Conservation (phyloP, 1,139 yeast genomes). For the Lodderomyces orthopsilosis region DNA sequence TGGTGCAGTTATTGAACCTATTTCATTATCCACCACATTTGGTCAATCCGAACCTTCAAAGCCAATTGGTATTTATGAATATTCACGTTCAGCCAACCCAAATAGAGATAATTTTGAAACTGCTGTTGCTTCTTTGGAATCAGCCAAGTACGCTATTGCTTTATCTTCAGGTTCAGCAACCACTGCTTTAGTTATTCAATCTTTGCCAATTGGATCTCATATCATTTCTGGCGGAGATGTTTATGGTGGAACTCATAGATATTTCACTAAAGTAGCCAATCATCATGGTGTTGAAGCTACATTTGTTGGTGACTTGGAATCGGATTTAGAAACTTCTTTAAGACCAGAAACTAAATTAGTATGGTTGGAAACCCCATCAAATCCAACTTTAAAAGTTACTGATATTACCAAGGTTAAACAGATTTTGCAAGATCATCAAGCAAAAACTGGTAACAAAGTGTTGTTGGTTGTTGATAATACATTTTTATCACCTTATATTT, state of each 20-base stretch:
- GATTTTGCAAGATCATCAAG: slow-evolving; percentile 48
- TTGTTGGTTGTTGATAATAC: slow-evolving; percentile 87
- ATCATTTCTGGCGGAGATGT: slow-evolving; percentile 84
- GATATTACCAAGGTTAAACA: slow-evolving; percentile 63
- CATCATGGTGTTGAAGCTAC: slow-evolving; percentile 73
- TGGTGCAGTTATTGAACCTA: slow-evolving; percentile 87
- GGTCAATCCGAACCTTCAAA: slow-evolving; percentile 76
- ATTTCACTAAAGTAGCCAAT: slow-evolving; percentile 81
- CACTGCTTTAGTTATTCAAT: slow-evolving; percentile 75
- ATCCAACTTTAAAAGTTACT: slow-evolving; percentile 78
- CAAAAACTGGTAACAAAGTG: slow-evolving; percentile 46
- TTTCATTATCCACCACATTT: slow-evolving; percentile 81
- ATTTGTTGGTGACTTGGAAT: slow-evolving; percentile 63
- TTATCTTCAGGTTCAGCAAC: slow-evolving; percentile 86
- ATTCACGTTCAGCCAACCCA: slow-evolving; percentile 86
- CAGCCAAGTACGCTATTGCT: slow-evolving; percentile 75
- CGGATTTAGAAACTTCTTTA: slow-evolving; percentile 56
- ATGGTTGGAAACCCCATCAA: slow-evolving; percentile 89
- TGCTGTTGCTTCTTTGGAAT: slow-evolving; percentile 78
- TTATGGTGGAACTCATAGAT: slow-evolving; percentile 91
- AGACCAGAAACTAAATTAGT: slow-evolving; percentile 68
- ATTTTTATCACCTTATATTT: slow-evolving; percentile 87
- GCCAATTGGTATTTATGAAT: slow-evolving; percentile 80
- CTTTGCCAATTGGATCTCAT: slow-evolving; percentile 70
- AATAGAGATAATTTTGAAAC: slow-evolving; percentile 80